Conservation (phyloP, 2,329 filamentous ascomycete species). For the Talaromyces sp. region DNA sequence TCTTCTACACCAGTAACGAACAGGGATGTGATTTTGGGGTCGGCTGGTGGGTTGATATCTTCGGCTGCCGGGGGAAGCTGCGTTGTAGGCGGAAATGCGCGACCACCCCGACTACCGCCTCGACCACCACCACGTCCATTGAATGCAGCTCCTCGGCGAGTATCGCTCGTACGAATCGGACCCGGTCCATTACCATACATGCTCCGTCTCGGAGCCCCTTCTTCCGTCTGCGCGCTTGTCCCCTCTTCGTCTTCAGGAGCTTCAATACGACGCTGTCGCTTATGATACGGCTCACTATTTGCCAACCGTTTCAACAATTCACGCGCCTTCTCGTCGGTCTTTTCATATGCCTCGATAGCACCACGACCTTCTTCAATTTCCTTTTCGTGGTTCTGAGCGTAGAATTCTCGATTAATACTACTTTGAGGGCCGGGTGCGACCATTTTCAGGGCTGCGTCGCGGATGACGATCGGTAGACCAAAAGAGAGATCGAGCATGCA, state of each 20-base stretch:
- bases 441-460: conserved; percentile 97
- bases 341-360: conserved; percentile 85
- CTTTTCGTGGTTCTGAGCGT: conserved; percentile 93
- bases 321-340: conserved; percentile 93
- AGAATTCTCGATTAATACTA: conserved; percentile 93
- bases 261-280: conserved; percentile 76
- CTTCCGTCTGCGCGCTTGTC: conserved; percentile 35
- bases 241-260: conserved; percentile 33
- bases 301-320: conserved; percentile 82
- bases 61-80: conserved; percentile 75
- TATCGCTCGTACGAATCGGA: conserved; percentile 70
- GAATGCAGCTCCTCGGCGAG: conserved; percentile 37
- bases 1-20: conserved; percentile 96
- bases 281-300: conserved; percentile 91
- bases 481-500: conserved; percentile 98
- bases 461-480: conserved; percentile 87
- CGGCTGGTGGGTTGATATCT: conserved; percentile 80
- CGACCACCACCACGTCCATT: conserved; percentile 51
- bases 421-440: conserved; percentile 89
- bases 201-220: conserved; percentile 42
- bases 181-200: conserved; percentile 51
- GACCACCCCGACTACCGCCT: conserved; percentile 48
- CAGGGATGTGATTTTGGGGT: conserved; percentile 83
- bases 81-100: conserved; percentile 66
- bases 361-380: conserved; percentile 89